A percentile compares a stretch with the other conserved stretches of the same genome.
Conservation (phyloP, 2,329 filamentous ascomycete genomes). For the Mycogone perniciosa region DNA sequence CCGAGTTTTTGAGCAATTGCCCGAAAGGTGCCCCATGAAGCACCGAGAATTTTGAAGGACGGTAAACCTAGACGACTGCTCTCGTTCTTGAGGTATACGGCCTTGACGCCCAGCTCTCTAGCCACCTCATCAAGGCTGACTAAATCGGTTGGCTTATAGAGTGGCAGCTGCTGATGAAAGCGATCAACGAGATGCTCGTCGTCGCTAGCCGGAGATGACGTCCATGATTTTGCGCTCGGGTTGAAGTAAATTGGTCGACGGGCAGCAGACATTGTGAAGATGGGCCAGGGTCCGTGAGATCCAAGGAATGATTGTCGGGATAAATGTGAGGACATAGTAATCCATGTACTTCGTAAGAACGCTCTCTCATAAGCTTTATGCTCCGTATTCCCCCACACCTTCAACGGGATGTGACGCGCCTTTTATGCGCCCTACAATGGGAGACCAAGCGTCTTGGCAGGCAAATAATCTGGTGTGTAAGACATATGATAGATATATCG, state of each 20-base stretch:
- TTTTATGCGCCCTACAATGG: too few relatives aligned
- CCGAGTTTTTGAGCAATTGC: slow-evolving; percentile 43
- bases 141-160: slow-evolving; percentile 45
- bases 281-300: not conserved
- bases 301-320: not conserved
- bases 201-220: not conserved
- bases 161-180: slow-evolving; percentile 26
- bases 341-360: not conserved
- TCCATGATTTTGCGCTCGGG: slow-evolving; percentile 12
- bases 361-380: not conserved
- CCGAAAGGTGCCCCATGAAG: slow-evolving; percentile 64
- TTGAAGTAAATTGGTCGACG: slow-evolving; percentile 15
- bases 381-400: not conserved
- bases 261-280: slow-evolving; percentile 3
- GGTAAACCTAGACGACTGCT: slow-evolving; percentile 61
- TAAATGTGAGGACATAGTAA: not conserved
- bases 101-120: slow-evolving; percentile 46
- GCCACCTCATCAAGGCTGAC: slow-evolving; percentile 47
- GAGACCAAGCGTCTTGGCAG: too few relatives aligned
- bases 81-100: slow-evolving; percentile 66
- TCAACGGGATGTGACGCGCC: too few relatives aligned
- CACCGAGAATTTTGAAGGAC: slow-evolving; percentile 74
- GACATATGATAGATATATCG: too few relatives aligned
- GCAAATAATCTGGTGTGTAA: too few relatives aligned
- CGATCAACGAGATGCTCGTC: slow-evolving; percentile 4